Percentiles rank a stretch among this genome's conserved stretches.
These are phyloP conservation scores for Eucalyptus pauciflora DNA, from an alignment of 345 rosid species.

Conservation along the genomic window DNA sequence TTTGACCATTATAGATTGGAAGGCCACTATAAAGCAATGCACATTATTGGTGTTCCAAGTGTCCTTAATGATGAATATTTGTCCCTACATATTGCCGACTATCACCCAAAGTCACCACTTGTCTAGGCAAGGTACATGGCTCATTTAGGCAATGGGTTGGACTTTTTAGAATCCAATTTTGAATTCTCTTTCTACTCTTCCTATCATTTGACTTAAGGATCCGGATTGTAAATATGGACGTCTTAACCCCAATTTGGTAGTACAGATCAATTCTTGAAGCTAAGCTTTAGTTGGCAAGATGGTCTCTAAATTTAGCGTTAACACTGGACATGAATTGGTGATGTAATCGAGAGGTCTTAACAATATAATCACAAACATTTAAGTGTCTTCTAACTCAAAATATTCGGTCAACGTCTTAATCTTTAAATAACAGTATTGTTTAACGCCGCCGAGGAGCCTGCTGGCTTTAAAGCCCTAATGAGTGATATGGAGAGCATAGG, in stretches of 20 bases:
- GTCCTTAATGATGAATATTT: not conserved
- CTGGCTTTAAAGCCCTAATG: not conserved
- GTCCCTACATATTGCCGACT: not conserved
- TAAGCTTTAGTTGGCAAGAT: not conserved
- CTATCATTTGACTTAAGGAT: not conserved
- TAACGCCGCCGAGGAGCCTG: not conserved
- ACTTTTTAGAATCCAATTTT: not conserved
- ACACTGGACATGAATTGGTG: accelerated
- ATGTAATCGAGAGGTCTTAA: not conserved
- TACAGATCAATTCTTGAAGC: not conserved
- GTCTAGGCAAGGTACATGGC: not conserved
- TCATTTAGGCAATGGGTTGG: not conserved
- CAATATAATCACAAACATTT: not conserved
- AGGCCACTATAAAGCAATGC: not conserved
- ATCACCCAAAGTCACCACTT: not conserved
- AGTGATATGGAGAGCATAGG: not conserved
- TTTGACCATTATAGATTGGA: too few relatives aligned
- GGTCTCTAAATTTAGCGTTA: not conserved
- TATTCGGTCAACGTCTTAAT: not conserved
- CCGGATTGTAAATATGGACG: not conserved
- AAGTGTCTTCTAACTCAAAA: not conserved
- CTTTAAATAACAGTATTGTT: not conserved
- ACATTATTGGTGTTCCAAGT: not conserved
- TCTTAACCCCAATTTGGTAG: not conserved
- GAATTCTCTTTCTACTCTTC: not conserved